These are phyloP conservation scores for Ascochyta fabae DNA, from an alignment of 2,329 filamentous ascomycete species.

Conservation along the genomic window DNA sequence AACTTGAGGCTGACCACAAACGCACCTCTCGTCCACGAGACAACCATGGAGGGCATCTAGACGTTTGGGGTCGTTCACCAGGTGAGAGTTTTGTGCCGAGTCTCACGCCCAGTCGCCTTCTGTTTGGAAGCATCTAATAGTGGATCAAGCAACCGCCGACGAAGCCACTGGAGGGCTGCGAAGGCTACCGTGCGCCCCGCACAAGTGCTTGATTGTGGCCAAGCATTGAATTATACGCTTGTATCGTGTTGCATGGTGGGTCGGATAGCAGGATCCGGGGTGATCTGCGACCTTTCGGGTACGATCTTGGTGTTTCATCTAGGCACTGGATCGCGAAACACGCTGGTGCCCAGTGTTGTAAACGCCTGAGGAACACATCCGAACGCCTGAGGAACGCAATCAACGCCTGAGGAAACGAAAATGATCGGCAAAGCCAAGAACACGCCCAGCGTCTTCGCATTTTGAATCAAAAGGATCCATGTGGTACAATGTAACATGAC, in stretches of 20 bases:
- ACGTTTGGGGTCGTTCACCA: neutral
- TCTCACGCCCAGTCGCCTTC: slow-evolving; percentile 15
- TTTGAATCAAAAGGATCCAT: neutral
- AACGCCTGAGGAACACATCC: slow-evolving; percentile 13
- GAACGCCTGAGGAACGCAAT: slow-evolving; percentile 5
- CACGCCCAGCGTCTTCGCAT: neutral
- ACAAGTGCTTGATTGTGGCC: slow-evolving; percentile 3
- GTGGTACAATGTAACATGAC: neutral
- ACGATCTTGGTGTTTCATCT: slow-evolving; percentile 18
- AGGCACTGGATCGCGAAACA: slow-evolving; percentile 13
- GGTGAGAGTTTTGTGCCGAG: slow-evolving; percentile 12
- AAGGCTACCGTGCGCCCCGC: neutral
- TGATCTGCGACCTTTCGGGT: slow-evolving; percentile 17
- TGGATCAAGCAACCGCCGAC: neutral
- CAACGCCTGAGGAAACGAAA: slow-evolving; percentile 15
- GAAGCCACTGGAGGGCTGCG: slow-evolving; percentile 1
- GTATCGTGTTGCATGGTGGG: slow-evolving; percentile 7
- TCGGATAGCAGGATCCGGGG: slow-evolving; percentile 8
- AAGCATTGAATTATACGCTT: slow-evolving; percentile 15
- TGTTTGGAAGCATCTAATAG: slow-evolving; percentile 11
- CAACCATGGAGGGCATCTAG: slow-evolving; percentile 1
- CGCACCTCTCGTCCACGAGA: slow-evolving; percentile 10
- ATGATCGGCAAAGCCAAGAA: slow-evolving; percentile 2
- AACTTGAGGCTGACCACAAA: slow-evolving; percentile 17
- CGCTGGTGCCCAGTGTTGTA: slow-evolving; percentile 1